These are phyloP conservation scores for Mitragyna speciosa DNA, from an alignment of 257 asterid genomes.

Conservation along the genomic window DNA sequence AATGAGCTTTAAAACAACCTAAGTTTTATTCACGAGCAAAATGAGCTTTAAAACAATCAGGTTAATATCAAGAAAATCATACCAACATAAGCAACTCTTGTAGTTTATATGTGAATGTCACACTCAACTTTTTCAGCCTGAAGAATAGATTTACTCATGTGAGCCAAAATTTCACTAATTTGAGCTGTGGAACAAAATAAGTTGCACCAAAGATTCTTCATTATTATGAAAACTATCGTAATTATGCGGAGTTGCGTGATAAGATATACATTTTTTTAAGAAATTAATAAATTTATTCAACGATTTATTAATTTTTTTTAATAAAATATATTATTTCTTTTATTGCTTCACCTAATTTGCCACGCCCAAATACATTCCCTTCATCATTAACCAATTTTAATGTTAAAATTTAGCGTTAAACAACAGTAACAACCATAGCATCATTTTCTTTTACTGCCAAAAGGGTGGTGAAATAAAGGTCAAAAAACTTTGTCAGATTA, in stretches of 20 bases:
- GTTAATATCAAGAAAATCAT: too few relatives aligned
- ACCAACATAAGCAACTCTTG: neutral
- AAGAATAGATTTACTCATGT: neutral
- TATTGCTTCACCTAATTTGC: too few relatives aligned
- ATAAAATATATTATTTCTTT: too few relatives aligned
- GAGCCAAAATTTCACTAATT: neutral
- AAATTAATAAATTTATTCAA: too few relatives aligned
- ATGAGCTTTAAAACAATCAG: neutral
- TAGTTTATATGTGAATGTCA: neutral
- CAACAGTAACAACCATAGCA: neutral
- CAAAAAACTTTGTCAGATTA: slow-evolving; percentile 22
- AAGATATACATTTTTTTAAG: too few relatives aligned
- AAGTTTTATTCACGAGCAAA: too few relatives aligned
- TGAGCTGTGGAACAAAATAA: neutral
- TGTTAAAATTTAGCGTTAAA: neutral
- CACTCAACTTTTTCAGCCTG: neutral
- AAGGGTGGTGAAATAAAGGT: slow-evolving; percentile 39
- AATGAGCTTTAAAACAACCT: too few relatives aligned
- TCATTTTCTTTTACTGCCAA: neutral
- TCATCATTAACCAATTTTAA: neutral
- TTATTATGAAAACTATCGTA: too few relatives aligned
- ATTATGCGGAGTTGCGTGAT: too few relatives aligned
- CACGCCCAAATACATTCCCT: neutral
- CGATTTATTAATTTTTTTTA: too few relatives aligned
- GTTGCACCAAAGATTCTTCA: too few relatives aligned